Percentiles rank a stretch among this genome's conserved stretches.
phyloP scores from a whole-genome alignment of 2,329 filamentous ascomycete species.

The Aspergillus pseudotamarii region DNA sequence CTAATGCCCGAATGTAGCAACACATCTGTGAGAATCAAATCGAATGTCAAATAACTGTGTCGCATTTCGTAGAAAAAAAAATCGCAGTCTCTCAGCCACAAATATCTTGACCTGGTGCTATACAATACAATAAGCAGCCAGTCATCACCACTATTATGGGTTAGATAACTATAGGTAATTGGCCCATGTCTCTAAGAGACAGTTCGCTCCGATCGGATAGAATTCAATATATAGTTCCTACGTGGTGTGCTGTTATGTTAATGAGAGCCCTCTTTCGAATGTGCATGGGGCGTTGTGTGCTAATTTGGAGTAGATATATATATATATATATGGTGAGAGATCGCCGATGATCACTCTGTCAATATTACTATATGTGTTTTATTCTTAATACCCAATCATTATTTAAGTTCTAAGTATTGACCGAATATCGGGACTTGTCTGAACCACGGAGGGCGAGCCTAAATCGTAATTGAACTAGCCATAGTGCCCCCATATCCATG shows the following conservation, averaged over 20 bases:
- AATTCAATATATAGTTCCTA: neutral
- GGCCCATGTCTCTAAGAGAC: neutral
- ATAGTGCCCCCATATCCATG: neutral
- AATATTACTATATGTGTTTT: neutral
- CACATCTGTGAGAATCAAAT: constrained; percentile 4
- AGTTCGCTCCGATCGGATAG: neutral
- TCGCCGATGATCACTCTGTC: constrained; percentile 1
- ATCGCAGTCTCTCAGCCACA: neutral
- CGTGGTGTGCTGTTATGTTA: neutral
- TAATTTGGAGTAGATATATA: neutral
- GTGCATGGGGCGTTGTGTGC: neutral
- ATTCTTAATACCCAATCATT: neutral
- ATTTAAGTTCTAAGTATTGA: neutral
- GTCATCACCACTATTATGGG: neutral
- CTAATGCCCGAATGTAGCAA: constrained; percentile 4
- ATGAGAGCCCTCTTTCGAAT: neutral
- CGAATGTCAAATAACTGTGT: neutral
- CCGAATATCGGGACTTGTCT: neutral
- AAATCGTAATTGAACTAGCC: neutral
- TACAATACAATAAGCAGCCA: neutral
- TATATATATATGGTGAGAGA: neutral
- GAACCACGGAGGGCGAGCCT: neutral
- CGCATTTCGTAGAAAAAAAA: neutral
- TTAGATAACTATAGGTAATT: neutral
- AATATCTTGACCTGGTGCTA: neutral